Conservation (phyloP, 1,284 basidiomycete species). For the Pterulicium gracile region DNA sequence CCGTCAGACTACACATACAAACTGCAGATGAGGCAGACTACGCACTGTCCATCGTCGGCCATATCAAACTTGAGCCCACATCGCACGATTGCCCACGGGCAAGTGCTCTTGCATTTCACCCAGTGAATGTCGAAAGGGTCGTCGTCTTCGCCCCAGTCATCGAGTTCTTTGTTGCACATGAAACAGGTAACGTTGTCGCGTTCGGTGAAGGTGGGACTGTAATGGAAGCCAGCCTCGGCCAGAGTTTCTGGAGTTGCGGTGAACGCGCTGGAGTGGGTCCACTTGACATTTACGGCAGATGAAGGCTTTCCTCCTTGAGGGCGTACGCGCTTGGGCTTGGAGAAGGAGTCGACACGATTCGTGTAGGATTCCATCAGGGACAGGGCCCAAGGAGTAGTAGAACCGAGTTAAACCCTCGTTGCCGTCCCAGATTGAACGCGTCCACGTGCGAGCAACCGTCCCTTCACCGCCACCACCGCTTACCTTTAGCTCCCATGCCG, state of each 20-base stretch:
- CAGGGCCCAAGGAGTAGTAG: background rate
- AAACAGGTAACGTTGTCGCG: conserved; percentile 68
- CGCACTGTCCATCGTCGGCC: conserved; percentile 46
- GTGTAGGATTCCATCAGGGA: conserved; percentile 45
- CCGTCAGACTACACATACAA: background rate
- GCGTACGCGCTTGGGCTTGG: conserved; percentile 38
- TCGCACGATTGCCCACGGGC: conserved; percentile 68
- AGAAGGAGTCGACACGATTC: conserved; percentile 50
- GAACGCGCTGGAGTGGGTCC: conserved; percentile 54
- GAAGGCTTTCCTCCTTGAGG: conserved; percentile 29
- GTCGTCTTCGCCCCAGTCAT: conserved; percentile 71
- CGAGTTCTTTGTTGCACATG: conserved; percentile 63
- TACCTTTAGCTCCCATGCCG: background rate
- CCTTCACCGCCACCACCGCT: background rate
- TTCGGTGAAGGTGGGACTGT: conserved; percentile 47
- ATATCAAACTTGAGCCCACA: conserved; percentile 53
- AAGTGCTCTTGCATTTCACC: conserved; percentile 46
- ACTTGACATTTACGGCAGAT: conserved; percentile 35
- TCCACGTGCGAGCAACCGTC: too few relatives aligned
- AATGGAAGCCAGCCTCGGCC: conserved; percentile 79
- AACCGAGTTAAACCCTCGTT: background rate
- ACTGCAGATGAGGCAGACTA: conserved; percentile 4
- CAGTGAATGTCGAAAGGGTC: conserved; percentile 76
- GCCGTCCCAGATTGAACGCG: too few relatives aligned
- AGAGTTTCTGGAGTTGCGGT: conserved; percentile 58